Conservation (phyloP, 352 stramenopile genomes). For the Globisporangium acanthophoron region DNA sequence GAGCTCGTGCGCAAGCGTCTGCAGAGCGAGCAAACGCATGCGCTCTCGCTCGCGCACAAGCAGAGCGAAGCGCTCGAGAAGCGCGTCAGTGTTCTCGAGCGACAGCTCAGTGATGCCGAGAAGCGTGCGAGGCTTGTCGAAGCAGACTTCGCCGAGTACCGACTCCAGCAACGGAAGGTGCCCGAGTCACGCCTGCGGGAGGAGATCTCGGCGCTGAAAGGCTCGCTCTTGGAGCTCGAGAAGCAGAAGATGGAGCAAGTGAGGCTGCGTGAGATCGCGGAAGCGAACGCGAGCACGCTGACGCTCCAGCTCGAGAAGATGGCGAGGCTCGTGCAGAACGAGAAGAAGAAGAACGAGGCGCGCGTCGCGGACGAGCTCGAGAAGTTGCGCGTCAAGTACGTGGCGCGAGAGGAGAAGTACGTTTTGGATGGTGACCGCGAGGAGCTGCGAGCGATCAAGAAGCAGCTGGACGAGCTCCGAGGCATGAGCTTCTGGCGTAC, state of each 20-base stretch:
- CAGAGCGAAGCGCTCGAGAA: conserved; percentile 48
- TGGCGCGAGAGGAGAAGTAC: conserved; percentile 73
- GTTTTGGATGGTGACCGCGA: conserved; percentile 76
- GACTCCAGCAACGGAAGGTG: conserved; percentile 66
- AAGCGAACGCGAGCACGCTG: conserved; percentile 32
- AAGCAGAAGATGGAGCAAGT: conserved; percentile 45
- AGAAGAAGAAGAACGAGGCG: conserved; percentile 69
- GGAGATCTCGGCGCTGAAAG: conserved; percentile 60
- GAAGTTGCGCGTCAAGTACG: conserved; percentile 75
- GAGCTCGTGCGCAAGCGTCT: conserved; percentile 46
- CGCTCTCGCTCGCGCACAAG: conserved; percentile 46
- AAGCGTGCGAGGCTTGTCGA: conserved; percentile 48
- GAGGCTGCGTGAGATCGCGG: conserved; percentile 28
- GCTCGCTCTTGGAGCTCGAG: conserved; percentile 51
- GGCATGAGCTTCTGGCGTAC: conserved; percentile 27
- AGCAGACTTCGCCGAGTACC: conserved; percentile 63
- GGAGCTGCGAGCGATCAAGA: conserved; percentile 76
- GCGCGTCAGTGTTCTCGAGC: conserved; percentile 31
- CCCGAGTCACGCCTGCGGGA: conserved; percentile 63
- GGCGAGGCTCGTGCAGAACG: conserved; percentile 36
- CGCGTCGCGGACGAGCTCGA: conserved; percentile 64
- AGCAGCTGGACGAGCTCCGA: conserved; percentile 70
- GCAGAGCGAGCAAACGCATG: conserved; percentile 59
- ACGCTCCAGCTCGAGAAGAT: conserved; percentile 58
- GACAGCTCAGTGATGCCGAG: conserved; percentile 41